Evolutionary conservation across 257 asterid genomes (phyloP), one percentile per base, ranked within the genome.

Genomic region (Solanum okadae): DNA sequence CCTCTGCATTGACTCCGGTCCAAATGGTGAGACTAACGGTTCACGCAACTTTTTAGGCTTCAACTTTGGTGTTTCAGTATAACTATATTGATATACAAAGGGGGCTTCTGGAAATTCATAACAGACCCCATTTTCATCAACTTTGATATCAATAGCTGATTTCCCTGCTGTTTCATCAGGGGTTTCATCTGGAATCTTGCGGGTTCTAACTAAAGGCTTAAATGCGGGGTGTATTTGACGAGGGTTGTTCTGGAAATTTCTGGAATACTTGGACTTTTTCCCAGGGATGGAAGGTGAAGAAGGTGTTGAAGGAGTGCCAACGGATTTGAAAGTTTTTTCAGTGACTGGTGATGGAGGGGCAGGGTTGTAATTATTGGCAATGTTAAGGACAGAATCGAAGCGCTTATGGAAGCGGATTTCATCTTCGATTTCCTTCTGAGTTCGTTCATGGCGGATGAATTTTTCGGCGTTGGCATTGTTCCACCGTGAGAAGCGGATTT

Each of bases 381-480:
- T 95, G 82, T 89, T 90, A 87, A 73, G 89, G 89, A 97, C 98
- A 79, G 98, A 92, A 59, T 96, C 93, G 92, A 91, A 93, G 86
- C 99, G 99, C 56, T 93, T 95, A 35, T 93, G 91, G 91, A 93
- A 88, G 91, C 98, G 98, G 89, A 92, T 81, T 70, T 93, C 92
- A 94, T 96, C 98, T 91, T 96, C 99, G 34, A 96, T 88, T 83
- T 96, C 94, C 76, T 96, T 94, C 91, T 95, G 99, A 56, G 91
- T 85, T 46, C 92, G 94, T 37, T 93, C 92, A 4, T 75, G 94
- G 65, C 91, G 94, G 92, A 88, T 88, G 93, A 94, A 94, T 89
- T 96, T 94, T 73, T 94, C 94, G 79, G 99, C 98, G 92, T 94
- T 96, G 90, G 98, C 98, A 93, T 97, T 97, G 98, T 97, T 96